These are phyloP conservation scores for Inosperma sp. DNA, from an alignment of 768 basidiomycete species.

Conservation along the genomic window DNA sequence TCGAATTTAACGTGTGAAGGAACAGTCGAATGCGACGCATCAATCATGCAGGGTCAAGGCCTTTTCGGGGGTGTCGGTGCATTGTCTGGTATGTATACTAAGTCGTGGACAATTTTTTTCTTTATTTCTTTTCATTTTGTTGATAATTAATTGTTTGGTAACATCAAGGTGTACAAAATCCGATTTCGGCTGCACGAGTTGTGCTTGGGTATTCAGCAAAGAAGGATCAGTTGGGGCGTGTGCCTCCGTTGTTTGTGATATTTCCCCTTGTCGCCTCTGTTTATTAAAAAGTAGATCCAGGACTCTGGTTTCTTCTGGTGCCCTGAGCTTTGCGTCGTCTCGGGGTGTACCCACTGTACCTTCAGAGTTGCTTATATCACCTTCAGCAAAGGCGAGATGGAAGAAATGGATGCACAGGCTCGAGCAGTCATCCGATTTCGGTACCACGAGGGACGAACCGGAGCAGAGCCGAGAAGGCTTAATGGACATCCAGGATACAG, in stretches of 20 bases:
- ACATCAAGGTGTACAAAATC: slow-evolving; percentile 59
- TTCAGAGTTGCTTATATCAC: slow-evolving; percentile 45
- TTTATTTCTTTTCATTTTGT: not conserved
- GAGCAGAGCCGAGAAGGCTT: slow-evolving; percentile 13
- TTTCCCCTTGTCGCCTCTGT: not conserved
- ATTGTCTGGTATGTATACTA: slow-evolving; percentile 46
- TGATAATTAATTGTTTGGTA: not conserved
- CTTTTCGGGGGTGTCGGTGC: slow-evolving; percentile 72
- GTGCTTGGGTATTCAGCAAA: slow-evolving; percentile 51
- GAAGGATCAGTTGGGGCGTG: slow-evolving; percentile 52
- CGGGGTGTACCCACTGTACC: slow-evolving; percentile 31
- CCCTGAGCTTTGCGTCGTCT: slow-evolving; percentile 46
- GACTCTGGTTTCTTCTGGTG: slow-evolving; percentile 60
- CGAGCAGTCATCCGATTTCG: not conserved
- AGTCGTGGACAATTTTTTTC: not conserved
- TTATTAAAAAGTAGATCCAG: slow-evolving; percentile 26
- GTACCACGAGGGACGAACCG: not conserved
- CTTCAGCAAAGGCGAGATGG: slow-evolving; percentile 53
- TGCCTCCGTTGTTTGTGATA: slow-evolving; percentile 64
- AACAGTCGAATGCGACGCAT: slow-evolving; percentile 77
- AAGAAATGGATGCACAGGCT: slow-evolving; percentile 52
- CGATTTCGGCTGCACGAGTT: slow-evolving; percentile 55
- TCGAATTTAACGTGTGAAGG: slow-evolving; percentile 77
- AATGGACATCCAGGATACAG: slow-evolving; percentile 65
- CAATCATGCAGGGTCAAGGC: slow-evolving; percentile 52